Evolutionary conservation across 2,329 filamentous ascomycete genomes (phyloP), one percentile per base, ranked within the genome.

Genomic region (Hypoxylon sp.): DNA sequence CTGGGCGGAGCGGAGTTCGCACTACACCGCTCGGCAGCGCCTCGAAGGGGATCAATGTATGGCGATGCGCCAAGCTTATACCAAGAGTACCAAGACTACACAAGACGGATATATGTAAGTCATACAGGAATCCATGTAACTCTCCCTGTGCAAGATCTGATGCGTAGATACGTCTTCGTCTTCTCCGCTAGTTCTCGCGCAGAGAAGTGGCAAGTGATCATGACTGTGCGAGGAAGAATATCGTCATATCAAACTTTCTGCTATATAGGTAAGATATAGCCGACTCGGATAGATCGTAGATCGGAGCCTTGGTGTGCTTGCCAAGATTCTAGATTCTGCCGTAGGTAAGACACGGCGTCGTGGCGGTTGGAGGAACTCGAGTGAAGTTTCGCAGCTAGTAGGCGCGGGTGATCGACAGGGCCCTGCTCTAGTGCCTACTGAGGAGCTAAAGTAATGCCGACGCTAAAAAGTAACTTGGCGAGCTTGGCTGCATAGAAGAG

Each of bases 331-430:
- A 70, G 64, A 51, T 44, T 42, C 17, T 19, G 47, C 22, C n/a
- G 13, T 9, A 44, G 33, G 54, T 67, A 35, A 67, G 63, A 70
- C 67, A 53, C 46, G 59, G 57, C 54, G 39, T 42, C n/a, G 63
- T 65, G 60, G 60, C 44, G 55, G 47, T 39, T 42, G 39, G 24
- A 53, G 61, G 52, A 64, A 55, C 55, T 66, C 59, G 31, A 46
- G 59, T 33, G 8, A 51, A 44, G 65, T 66, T 52, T 70, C 62
- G 53, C 59, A 56, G 59, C 47, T 47, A 47, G 19, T 55, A 39
- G 39, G 26, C 47, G 53, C 69, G 69, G 66, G 67, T 71, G 69
- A 71, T 71, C 69, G 69, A 70, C 69, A 67, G 67, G 63, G 57
- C 61, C 69, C 47, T 46, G 31, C 50, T 63, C 48, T 63, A 63